These are phyloP conservation scores for Cladophialophora psammophila DNA, from an alignment of 2,329 filamentous ascomycete species.

Conservation along the genomic window DNA sequence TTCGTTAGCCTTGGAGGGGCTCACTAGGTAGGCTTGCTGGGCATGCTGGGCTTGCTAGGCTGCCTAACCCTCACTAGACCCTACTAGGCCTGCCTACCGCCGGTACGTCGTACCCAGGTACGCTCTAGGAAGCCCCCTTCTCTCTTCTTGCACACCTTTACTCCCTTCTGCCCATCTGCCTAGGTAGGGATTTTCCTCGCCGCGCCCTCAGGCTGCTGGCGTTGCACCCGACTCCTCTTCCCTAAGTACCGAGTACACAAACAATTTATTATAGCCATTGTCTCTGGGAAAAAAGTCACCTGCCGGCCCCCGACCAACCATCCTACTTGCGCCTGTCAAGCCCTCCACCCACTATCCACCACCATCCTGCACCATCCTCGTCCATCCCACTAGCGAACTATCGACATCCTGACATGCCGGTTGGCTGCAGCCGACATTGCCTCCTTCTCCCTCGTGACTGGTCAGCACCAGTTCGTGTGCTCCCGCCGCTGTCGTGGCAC, in stretches of 20 bases:
- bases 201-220: not conserved
- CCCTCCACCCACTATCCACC: not conserved
- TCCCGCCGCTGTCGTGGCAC: conserved; percentile 12
- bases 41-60: not conserved
- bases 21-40: not conserved
- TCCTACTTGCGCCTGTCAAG: not conserved
- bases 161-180: not conserved
- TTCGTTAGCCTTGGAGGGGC: conserved; percentile 8
- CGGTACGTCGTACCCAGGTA: not conserved
- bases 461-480: conserved; percentile 15
- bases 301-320: conserved; percentile 4
- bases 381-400: conserved; percentile 11
- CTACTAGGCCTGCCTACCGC: no score
- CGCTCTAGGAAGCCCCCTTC: not conserved
- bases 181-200: conserved; percentile 3
- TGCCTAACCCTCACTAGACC: not conserved
- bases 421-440: conserved; percentile 21
- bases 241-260: no score
- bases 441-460: conserved; percentile 25
- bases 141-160: not conserved
- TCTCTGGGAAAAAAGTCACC: not conserved
- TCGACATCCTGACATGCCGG: conserved; percentile 27
- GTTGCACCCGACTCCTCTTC: not conserved
- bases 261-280: not conserved
- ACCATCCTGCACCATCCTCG: conserved; percentile 18